Percentiles rank a stretch among this genome's conserved stretches.
Conservation (phyloP, 257 asterid species). For the Salvia hispanica region DNA sequence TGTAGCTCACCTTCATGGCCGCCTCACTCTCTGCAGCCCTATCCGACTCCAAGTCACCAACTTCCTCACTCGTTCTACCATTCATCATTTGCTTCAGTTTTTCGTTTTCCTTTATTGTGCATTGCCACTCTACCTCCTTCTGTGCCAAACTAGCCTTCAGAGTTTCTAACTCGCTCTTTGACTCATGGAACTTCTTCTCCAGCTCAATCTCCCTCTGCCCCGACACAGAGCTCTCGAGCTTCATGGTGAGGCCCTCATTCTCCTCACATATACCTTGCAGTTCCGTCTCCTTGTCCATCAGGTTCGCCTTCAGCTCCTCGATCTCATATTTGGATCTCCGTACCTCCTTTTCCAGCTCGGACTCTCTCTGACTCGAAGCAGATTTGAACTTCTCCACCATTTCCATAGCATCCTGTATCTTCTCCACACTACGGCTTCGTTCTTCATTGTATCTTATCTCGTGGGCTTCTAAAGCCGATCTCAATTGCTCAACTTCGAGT, state of each 20-base stretch:
- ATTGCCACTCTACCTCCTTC: slow-evolving; percentile 54
- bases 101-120: slow-evolving; percentile 52
- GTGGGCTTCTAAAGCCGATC: slow-evolving; percentile 66
- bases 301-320: slow-evolving; percentile 77
- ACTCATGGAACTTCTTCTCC: slow-evolving; percentile 53
- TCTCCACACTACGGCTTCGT: slow-evolving; percentile 43
- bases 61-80: too few species aligned
- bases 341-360: slow-evolving; percentile 52
- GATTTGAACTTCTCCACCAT: slow-evolving; percentile 59
- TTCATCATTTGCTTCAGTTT: slow-evolving; percentile 47
- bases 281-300: slow-evolving; percentile 91
- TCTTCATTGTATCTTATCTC: slow-evolving; percentile 64
- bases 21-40: slow-evolving; percentile 69
- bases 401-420: slow-evolving; percentile 51
- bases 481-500: slow-evolving; percentile 55
- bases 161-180: slow-evolving; percentile 40
- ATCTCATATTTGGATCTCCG: slow-evolving; percentile 47
- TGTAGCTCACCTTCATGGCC: slow-evolving; percentile 47
- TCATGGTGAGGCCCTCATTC: slow-evolving; percentile 56
- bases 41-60: slow-evolving; percentile 39
- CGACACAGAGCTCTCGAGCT: slow-evolving; percentile 40
- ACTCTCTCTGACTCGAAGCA: slow-evolving; percentile 49
- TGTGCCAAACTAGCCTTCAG: slow-evolving; percentile 49
- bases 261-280: slow-evolving; percentile 85
- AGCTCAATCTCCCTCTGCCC: slow-evolving; percentile 47